Conservation (phyloP, 148 eudicot genomes). For the Selenicereus undatus region DNA sequence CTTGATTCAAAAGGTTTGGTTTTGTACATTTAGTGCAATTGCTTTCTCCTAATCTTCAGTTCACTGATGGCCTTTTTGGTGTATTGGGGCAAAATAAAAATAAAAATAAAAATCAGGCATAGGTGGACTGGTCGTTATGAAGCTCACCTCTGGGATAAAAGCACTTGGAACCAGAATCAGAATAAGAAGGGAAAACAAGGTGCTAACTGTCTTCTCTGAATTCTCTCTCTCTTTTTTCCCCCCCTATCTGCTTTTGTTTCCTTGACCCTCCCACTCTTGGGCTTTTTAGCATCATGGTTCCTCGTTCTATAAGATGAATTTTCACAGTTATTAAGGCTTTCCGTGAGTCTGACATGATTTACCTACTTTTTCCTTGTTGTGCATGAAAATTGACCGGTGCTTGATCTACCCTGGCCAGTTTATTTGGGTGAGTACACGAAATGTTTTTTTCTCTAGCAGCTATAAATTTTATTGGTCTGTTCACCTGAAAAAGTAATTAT, state of each 20-base stretch:
- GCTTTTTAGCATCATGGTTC: background rate
- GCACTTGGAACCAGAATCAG: conserved; percentile 97
- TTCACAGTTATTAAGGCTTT: background rate
- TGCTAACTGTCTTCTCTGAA: conserved; percentile 17
- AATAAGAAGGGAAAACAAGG: conserved; percentile 99
- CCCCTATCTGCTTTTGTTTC: background rate
- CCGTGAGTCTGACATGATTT: conserved; percentile 26
- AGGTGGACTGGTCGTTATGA: conserved; percentile 99
- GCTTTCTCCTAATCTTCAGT: conserved; percentile 2
- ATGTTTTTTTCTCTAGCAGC: background rate
- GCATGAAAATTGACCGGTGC: conserved; percentile 32
- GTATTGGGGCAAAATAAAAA: background rate
- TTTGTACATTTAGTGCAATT: background rate
- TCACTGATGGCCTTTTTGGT: background rate
- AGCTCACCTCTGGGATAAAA: conserved; percentile 99
- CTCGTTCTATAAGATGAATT: background rate
- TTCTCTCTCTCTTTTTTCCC: background rate
- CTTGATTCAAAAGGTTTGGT: background rate
- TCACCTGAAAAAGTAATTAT: background rate
- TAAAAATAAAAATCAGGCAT: conserved; percentile 48
- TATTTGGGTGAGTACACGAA: conserved; percentile 72
- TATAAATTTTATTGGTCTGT: background rate
- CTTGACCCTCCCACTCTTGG: background rate
- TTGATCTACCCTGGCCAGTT: conserved; percentile 44
- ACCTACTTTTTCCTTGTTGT: conserved; percentile 15